These are phyloP conservation scores for Fusarium temperatum DNA, from an alignment of 2,329 filamentous ascomycete species.

Conservation along the genomic window DNA sequence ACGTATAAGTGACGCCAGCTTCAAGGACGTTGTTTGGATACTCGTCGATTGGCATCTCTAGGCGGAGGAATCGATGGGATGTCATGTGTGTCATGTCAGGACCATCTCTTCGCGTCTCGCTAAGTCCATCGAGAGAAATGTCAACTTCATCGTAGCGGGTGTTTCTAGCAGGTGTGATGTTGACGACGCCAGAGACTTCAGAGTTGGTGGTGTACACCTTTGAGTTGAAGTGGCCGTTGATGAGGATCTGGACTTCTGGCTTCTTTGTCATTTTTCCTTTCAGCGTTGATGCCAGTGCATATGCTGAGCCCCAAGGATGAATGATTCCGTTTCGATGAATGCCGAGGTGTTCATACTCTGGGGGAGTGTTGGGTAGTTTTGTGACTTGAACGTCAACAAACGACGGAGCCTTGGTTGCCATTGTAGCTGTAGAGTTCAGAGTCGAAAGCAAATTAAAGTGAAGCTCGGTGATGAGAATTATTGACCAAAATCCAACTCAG, in stretches of 20 bases:
- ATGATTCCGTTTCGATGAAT: conserved; percentile 9
- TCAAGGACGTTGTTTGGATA: conserved; percentile 27
- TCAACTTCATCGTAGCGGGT: conserved; percentile 28
- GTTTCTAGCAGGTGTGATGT: conserved; percentile 19
- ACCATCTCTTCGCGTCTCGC: conserved; percentile 33
- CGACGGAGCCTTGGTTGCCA: conserved; percentile 14
- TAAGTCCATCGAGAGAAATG: conserved; percentile 29
- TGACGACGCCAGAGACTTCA: conserved; percentile 33
- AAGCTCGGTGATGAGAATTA: background rate
- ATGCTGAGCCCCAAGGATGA: conserved; percentile 23
- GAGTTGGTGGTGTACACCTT: conserved; percentile 40
- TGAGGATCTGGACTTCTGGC: conserved; percentile 13
- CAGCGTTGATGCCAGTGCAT: conserved; percentile 6
- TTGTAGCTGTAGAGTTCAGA: background rate
- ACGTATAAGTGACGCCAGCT: conserved; percentile 24
- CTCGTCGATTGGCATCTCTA: conserved; percentile 34
- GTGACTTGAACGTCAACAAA: conserved; percentile 20
- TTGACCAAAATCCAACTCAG: background rate
- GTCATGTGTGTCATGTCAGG: conserved; percentile 32
- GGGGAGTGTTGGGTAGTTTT: conserved; percentile 19
- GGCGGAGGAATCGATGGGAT: conserved; percentile 33
- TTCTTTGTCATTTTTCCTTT: conserved; percentile 16
- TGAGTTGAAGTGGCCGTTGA: conserved; percentile 38
- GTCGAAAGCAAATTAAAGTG: background rate
- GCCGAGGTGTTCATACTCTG: conserved; percentile 29